phyloP scores from a whole-genome alignment of 768 basidiomycete species.

The Melanogaster broomeanus region DNA sequence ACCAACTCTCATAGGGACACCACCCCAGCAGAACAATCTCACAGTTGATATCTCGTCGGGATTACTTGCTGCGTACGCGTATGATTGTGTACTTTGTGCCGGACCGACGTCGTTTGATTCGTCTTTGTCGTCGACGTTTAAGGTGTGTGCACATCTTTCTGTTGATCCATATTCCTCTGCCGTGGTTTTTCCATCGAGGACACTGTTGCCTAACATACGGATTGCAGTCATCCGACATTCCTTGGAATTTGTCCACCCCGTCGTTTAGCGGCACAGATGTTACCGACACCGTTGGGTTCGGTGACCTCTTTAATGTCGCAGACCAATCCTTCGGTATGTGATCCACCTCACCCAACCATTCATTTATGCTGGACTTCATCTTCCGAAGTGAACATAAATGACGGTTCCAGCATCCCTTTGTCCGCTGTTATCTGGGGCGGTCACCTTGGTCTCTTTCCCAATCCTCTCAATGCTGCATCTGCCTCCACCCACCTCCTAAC shows the following conservation, averaged over 20 bases:
- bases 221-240: conserved; percentile 16
- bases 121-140: conserved; percentile 23
- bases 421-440: conserved; percentile 18
- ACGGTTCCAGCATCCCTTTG: conserved; percentile 16
- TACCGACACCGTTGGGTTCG: conserved; percentile 21
- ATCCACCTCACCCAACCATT: neutral
- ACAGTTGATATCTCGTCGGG: conserved; percentile 20
- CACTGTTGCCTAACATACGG: neutral
- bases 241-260: conserved; percentile 13
- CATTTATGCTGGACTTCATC: neutral
- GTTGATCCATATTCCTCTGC: neutral
- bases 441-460: conserved; percentile 25
- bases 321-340: conserved; percentile 18
- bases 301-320: conserved; percentile 13
- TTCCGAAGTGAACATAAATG: conserved; percentile 22
- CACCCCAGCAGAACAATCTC: conserved; percentile 27
- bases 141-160: no score
- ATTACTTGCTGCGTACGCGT: conserved; percentile 14
- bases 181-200: neutral
- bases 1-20: conserved; percentile 25
- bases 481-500: conserved; percentile 17
- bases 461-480: conserved; percentile 19
- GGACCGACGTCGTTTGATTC: conserved; percentile 22
- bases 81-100: conserved; percentile 28
- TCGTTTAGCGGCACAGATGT: conserved; percentile 18